Conservation (phyloP, 257 asterid species). For the Linderniella brevidens region DNA sequence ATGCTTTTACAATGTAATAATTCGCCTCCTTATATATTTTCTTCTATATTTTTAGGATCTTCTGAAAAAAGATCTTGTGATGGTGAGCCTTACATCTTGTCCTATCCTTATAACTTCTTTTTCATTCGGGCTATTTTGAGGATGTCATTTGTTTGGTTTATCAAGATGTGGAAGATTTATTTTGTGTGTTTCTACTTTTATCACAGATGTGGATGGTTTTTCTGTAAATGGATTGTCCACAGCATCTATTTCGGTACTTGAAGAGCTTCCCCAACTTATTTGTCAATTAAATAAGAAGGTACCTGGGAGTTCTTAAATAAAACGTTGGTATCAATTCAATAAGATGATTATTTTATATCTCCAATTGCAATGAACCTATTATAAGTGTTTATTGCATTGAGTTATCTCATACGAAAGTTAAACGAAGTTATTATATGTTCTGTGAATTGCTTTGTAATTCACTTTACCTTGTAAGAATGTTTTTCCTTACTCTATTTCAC, state of each 20-base stretch:
- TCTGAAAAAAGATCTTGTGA: too few species aligned
- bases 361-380: not conserved
- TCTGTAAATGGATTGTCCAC: constrained; percentile 24
- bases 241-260: constrained; percentile 38
- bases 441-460: too few species aligned
- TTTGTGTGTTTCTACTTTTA: constrained; percentile 19
- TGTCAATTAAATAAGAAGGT: constrained; percentile 64
- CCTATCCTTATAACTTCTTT: constrained; percentile 4
- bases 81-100: constrained; percentile 23
- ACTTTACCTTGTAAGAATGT: too few species aligned
- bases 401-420: too few species aligned
- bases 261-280: constrained; percentile 63
- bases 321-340: constrained; percentile 6
- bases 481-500: not conserved
- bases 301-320: constrained; percentile 10
- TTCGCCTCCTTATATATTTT: too few species aligned
- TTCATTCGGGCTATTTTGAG: constrained; percentile 12
- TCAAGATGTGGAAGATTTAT: constrained; percentile 14
- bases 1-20: too few species aligned
- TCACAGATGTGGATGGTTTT: constrained; percentile 36
- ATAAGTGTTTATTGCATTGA: not conserved
- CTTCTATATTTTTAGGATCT: too few species aligned
- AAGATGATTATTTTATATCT: constrained; percentile 8
- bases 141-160: constrained; percentile 13
- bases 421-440: too few species aligned